Base-by-base conservation (phyloP, 176 grass and related monocot genomes). In the Themeda triandra region DNA sequence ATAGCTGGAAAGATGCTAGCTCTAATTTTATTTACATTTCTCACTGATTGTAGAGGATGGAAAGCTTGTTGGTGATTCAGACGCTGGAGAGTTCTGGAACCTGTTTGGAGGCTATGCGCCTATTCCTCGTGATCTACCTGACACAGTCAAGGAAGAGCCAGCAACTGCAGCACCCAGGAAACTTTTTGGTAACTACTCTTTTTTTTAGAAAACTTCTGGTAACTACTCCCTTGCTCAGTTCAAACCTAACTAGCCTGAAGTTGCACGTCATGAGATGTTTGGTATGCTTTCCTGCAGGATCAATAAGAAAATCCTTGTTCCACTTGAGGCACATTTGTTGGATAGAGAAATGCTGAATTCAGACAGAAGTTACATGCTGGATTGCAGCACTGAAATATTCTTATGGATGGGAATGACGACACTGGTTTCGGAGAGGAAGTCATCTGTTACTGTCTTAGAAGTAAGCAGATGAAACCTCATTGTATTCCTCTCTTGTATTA, bases 361-460 rank as follows among this genome's bases (percentile, higher is more conserved):
- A 15, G 78, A 93, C 76, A 98, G 94, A 82, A 92, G 91, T 83
- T 98, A 92, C 79, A 77, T 95, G 30, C 84, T 98, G 73, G 92
- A 93, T 19, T 93, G 91, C 82, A 86, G 78, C 66, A 64, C 87
- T 44, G 76, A 95, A 88, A 80, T 98, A 41, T 93, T 86, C 87
- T 41, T 98, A 73, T 98, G 92, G 95, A 92, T 93, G 84, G 95
- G 95, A 18, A 93, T 85, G 73, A 86, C 84, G 73, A 95, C 91
- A 80, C 80, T 90, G 2, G 83, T 94, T 76, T 88, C 88, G 42
- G 92, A 98, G 71, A 93, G 84, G 85, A 95, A 95, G 70, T 67
- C 82, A 77, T 73, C 87, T 66, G 42, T 91, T 84, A 65, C 89
- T 75, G 69, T 80, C 63, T 80, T 91, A 60, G 95, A 98, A 87